Evolutionary conservation across 768 basidiomycete species (phyloP).

Genomic region (Mycena vitilis): DNA sequence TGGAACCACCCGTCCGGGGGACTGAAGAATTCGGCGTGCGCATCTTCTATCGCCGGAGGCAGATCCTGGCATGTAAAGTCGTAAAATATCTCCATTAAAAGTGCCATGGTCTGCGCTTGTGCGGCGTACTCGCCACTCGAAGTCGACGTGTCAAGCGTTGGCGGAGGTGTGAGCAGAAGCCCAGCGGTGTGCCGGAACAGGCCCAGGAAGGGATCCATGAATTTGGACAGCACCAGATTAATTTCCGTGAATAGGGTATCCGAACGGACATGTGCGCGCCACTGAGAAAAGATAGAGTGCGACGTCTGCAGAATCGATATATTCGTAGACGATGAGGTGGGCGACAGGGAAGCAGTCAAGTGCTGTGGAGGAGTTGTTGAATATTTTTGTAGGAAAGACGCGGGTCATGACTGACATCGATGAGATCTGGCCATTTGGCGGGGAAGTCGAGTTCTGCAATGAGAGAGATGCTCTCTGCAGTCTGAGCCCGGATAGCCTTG

Average conservation of each 20-base stretch:
- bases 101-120: conserved; percentile 79
- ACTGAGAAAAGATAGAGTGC: conserved; percentile 94
- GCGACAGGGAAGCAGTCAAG: conserved; percentile 86
- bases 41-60: conserved; percentile 93
- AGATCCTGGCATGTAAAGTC: conserved; percentile 97
- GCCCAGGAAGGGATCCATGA: conserved; percentile 85
- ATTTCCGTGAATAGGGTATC: conserved; percentile 91
- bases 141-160: conserved; percentile 48
- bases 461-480: conserved; percentile 93
- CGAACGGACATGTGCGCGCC: conserved; percentile 91
- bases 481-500: conserved; percentile 81
- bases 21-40: conserved; percentile 85
- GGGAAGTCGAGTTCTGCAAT: conserved; percentile 96
- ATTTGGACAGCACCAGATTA: conserved; percentile 88
- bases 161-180: conserved; percentile 59
- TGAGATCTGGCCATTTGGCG: conserved; percentile 84
- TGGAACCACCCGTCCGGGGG: conserved; percentile 78
- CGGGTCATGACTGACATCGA: conserved; percentile 74
- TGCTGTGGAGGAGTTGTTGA: conserved; percentile 63
- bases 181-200: conserved; percentile 79
- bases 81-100: conserved; percentile 89
- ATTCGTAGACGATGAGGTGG: conserved; percentile 85
- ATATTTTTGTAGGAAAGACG: conserved; percentile 3
- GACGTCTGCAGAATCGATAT: conserved; percentile 93
- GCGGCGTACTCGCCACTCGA: conserved; percentile 56